These are phyloP conservation scores for Termitomyces eurrhizus DNA, from an alignment of 768 basidiomycete genomes.

Conservation along the genomic window DNA sequence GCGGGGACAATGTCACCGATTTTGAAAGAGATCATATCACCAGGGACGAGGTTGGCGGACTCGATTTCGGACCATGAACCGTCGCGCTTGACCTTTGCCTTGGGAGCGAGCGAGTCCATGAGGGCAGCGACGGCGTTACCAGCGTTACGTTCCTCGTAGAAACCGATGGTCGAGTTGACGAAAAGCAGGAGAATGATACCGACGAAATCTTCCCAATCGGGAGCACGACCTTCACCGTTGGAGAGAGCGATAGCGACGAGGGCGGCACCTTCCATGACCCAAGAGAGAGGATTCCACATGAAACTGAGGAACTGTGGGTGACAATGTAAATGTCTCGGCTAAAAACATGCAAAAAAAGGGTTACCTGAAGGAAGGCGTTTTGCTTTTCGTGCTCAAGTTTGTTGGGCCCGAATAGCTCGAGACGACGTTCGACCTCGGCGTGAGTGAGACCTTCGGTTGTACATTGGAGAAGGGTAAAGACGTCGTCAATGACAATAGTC, in stretches of 20 bases:
- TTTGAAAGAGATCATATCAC: constrained; percentile 97
- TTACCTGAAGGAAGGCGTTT: constrained; percentile 84
- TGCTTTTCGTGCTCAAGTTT: constrained; percentile 90
- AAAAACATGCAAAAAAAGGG: constrained; percentile 4
- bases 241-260: constrained; percentile 94
- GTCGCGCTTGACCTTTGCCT: constrained; percentile 89
- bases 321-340: not conserved
- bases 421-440: constrained; percentile 78
- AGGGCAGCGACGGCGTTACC: constrained; percentile 99
- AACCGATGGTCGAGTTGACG: constrained; percentile 96
- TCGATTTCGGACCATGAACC: constrained; percentile 90
- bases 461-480: constrained; percentile 94
- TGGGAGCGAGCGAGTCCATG: constrained; percentile 98
- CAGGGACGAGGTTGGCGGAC: constrained; percentile 85
- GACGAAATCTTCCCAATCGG: constrained; percentile 97
- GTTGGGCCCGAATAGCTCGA: constrained; percentile 94
- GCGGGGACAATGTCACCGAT: constrained; percentile 99
- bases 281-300: constrained; percentile 99
- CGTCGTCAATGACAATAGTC: constrained; percentile 94
- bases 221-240: constrained; percentile 81
- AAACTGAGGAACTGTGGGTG: constrained; percentile 75
- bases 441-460: constrained; percentile 70
- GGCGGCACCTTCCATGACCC: constrained; percentile 99
- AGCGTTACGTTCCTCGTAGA: constrained; percentile 96
- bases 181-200: constrained; percentile 91